Percentiles rank a stretch among this genome's conserved stretches.
phyloP scores from a whole-genome alignment of 2,329 filamentous ascomycete species.

The Pseudocercospora vitis region DNA sequence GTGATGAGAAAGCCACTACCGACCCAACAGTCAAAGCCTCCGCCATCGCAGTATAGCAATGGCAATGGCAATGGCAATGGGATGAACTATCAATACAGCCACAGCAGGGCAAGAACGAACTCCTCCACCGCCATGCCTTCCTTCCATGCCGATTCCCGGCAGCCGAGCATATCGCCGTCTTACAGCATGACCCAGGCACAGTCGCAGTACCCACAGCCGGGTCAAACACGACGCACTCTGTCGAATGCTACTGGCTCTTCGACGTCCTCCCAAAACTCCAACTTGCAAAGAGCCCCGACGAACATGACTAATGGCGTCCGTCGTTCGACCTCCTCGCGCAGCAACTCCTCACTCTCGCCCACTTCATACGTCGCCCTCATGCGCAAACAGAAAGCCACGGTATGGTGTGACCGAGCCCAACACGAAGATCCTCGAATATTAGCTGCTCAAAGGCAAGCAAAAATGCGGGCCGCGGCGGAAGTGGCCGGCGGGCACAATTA shows the following conservation, averaged over 20 bases:
- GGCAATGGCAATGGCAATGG: slow-evolving; percentile 16
- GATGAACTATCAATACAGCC: slow-evolving; percentile 40
- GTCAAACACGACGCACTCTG: slow-evolving; percentile 54
- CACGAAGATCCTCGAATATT: slow-evolving; percentile 82
- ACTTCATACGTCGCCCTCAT: slow-evolving; percentile 93
- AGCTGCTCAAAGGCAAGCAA: slow-evolving; percentile 82
- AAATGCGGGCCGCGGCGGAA: slow-evolving; percentile 80
- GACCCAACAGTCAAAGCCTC: not conserved
- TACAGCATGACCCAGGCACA: slow-evolving; percentile 27
- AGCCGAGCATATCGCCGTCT: slow-evolving; percentile 20
- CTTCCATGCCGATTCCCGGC: slow-evolving; percentile 28
- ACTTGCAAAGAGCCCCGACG: slow-evolving; percentile 52
- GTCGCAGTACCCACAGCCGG: slow-evolving; percentile 18
- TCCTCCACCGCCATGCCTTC: slow-evolving; percentile 30
- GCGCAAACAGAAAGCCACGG: slow-evolving; percentile 93
- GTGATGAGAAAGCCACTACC: slow-evolving; percentile 8
- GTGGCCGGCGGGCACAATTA: slow-evolving; percentile 63
- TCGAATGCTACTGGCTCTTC: slow-evolving; percentile 67
- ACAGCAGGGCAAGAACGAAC: slow-evolving; percentile 45
- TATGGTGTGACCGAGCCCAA: slow-evolving; percentile 95
- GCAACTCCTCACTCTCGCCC: slow-evolving; percentile 56
- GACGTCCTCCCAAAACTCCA: slow-evolving; percentile 60
- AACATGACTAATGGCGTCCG: slow-evolving; percentile 49
- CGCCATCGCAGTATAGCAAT: slow-evolving; percentile 12
- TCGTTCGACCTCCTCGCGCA: slow-evolving; percentile 79